Base-by-base conservation (phyloP, 2,329 filamentous ascomycete genomes). In the Fusarium stilboides region DNA sequence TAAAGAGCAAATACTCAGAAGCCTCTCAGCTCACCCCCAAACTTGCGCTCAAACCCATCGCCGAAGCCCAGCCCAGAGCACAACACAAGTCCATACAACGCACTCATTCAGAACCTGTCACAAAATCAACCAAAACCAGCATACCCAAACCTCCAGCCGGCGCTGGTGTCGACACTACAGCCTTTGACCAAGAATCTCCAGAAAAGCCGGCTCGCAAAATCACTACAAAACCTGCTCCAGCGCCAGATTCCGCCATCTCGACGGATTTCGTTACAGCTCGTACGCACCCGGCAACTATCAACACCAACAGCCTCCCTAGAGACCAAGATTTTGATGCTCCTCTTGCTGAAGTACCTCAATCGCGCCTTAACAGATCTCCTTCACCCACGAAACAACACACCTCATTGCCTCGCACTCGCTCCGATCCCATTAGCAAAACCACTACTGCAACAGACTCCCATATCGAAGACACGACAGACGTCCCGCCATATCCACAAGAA, bases 191-290 rank as follows among this genome's bases (percentile, higher is more conserved):
- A 20, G 77, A 79, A 31, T 71, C 65, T 6, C 66, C 75, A 4
- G 66, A 74, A 14, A 74, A 71, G 13, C 42, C 47, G 4, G 37
- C 46, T 26, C 59, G 44, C 26, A 71, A 65, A 24, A 33, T 46
- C 19, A 36, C 55, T 7, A 22, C 64, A 4, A 62, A 69, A 8
- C 45, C 45, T 24, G 8, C 28, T 37, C 31, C 53, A 9, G 36
- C 31, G n/a, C 19, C 43, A 37, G 74, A 79, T 24, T 72, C 74
- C 3, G 62, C 68, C 26, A 74, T 75, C 13, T 78, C 79, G 3
- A 76, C 79, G n/a, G 79, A 80, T 24, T 84, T 82, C 46, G 76
- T 80, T 20, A 83, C 82, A 2, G 81, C 82, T 24, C 78, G 72
- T n/a, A 82, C 80, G 5, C 80, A 82, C 19, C 77, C 76, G 28